Conservation (phyloP, 768 basidiomycete genomes). For the Kwoniella dendrophila region DNA sequence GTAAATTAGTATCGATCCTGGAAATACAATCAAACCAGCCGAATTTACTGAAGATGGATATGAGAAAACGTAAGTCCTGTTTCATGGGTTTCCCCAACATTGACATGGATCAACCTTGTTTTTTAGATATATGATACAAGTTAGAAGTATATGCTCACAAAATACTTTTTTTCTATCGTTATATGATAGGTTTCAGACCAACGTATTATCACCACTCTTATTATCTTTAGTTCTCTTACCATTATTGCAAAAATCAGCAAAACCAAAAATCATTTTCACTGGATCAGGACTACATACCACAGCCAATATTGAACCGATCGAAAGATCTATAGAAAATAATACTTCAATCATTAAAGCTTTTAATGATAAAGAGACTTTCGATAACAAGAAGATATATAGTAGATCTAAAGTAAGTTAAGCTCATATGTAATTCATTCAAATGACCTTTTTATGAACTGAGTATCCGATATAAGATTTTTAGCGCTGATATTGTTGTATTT, state of each 20-base stretch:
- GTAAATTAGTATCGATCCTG: constrained; percentile 20
- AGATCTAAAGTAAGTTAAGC: constrained; percentile 21
- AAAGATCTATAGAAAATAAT: neutral
- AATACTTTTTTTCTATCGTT: neutral
- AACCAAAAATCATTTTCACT: constrained; percentile 22
- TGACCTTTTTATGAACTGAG: no score
- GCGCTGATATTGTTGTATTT: neutral
- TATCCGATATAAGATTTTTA: no score
- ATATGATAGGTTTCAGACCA: constrained; percentile 18
- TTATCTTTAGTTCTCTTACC: constrained; percentile 9
- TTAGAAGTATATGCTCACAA: no score
- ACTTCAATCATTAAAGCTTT: constrained; percentile 12
- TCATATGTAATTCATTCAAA: neutral
- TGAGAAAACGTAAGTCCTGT: constrained; percentile 19
- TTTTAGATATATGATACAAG: no score
- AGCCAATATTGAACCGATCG: constrained; percentile 11
- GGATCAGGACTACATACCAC: constrained; percentile 21
- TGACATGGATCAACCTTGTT: no score
- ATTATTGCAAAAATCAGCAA: constrained; percentile 2
- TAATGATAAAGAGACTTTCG: constrained; percentile 15
- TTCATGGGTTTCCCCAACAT: neutral
- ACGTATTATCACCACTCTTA: constrained; percentile 24
- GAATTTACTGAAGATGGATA: constrained; percentile 21
- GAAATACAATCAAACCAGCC: neutral
- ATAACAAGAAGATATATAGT: constrained; percentile 19